Percentiles rank a stretch among this genome's conserved stretches.
Conservation (phyloP, 345 rosid genomes). For the Brassica incana region DNA sequence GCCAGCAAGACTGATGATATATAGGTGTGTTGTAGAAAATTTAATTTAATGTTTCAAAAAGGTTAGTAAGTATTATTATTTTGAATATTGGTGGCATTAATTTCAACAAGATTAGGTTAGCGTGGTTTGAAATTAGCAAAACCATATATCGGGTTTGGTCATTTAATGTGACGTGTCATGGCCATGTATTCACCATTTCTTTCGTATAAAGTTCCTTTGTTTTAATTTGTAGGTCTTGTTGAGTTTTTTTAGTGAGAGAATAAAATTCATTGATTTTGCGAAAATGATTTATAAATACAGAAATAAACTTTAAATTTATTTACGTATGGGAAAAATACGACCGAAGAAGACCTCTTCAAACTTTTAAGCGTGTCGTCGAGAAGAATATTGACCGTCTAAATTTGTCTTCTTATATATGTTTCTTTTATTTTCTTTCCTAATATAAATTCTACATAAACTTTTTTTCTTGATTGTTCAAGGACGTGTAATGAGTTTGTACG, state of each 20-base stretch:
- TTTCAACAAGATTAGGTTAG: constrained; percentile 42
- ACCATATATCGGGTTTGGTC: constrained; percentile 10
- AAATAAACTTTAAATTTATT: neutral
- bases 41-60: neutral
- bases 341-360: constrained; percentile 3
- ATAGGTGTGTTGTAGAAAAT: constrained; percentile 22
- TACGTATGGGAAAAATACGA: constrained; percentile 9
- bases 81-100: constrained; percentile 17
- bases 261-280: neutral
- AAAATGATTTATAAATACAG: neutral
- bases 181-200: neutral
- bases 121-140: constrained; percentile 32
- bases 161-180: constrained; percentile 16
- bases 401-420: constrained; percentile 8
- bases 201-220: neutral
- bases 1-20: constrained; percentile 32
- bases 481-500: constrained; percentile 18
- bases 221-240: neutral
- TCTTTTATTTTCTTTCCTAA: neutral
- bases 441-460: neutral
- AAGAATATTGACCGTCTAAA: constrained; percentile 18
- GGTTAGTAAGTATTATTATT: neutral
- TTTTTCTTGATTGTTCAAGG: neutral
- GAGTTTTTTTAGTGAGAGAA: too few relatives aligned
- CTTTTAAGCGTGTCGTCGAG: constrained; percentile 16